A percentile compares a stretch with the other conserved stretches of the same genome.
Conservation (phyloP, 345 rosid genomes). For the Barbarea vulgaris region DNA sequence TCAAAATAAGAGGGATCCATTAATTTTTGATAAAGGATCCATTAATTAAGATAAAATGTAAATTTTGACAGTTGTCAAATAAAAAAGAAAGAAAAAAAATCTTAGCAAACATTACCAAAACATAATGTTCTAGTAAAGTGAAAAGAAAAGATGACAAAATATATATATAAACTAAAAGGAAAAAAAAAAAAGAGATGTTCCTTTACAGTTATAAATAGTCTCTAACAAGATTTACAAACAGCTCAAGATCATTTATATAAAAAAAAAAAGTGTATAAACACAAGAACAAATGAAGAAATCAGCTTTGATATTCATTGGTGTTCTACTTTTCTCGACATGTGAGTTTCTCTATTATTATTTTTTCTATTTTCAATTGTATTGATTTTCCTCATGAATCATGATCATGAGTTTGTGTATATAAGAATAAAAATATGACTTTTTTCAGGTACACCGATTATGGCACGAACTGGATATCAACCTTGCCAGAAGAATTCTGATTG, state of each 20-base stretch:
- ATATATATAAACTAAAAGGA: no score
- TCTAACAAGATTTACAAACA: background rate
- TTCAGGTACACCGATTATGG: constrained; percentile 20
- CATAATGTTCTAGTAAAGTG: background rate
- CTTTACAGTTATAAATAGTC: background rate
- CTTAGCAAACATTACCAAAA: background rate
- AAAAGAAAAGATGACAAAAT: background rate
- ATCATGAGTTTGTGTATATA: background rate
- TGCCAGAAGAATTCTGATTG: constrained; percentile 8
- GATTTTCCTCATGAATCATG: background rate
- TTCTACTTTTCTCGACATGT: constrained; percentile 27
- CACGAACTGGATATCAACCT: constrained; percentile 2
- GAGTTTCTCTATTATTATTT: background rate
- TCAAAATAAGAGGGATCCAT: no score
- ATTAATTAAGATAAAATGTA: background rate
- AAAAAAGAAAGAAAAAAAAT: no score
- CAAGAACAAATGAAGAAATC: constrained; percentile 14
- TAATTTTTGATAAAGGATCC: no score
- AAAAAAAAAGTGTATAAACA: background rate
- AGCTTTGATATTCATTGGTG: constrained; percentile 11
- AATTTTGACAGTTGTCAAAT: background rate
- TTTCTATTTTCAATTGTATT: background rate
- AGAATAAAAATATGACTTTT: background rate
- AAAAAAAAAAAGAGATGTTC: background rate
- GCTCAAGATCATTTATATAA: background rate